Base-by-base conservation (phyloP, 768 basidiomycete genomes). In the Inosperma sp. region DNA sequence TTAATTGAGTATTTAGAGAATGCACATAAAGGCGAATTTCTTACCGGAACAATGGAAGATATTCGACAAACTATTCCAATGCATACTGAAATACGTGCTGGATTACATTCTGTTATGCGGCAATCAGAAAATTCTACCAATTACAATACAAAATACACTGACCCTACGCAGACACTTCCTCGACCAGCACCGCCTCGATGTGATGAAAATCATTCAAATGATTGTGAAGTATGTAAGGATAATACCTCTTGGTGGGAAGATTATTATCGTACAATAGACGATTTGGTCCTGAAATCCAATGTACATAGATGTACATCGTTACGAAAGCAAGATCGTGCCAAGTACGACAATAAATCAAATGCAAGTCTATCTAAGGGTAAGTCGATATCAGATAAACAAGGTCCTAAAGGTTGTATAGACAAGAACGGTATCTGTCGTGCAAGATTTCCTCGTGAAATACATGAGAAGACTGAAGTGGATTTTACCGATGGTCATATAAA, bases 1-100 rank as follows among this genome's bases (percentile, higher is more conserved):
- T 30, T 72, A 2, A 43, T 70, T 8, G 35, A 44, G 21, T 72
- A 68, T 49, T 30, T 72, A 3, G 70, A 73, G 49, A 46, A 51
- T 46, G 30, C 46, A 3, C 66, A 68, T 50, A 25, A 54, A 26
- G 72, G 68, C 2, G 65, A 71, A 25, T 70, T 72, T 33, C 16
- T 60, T 5, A 59, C 52, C 7, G 65, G 64, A 0, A 47, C 55
- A 2, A 52, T 59, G 50, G 46, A 51, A 1, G 47, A 62, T 8
- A 55, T 68, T 2, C 7, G 25, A 10, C 44, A 27, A 0, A 48
- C 37, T 8, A 45, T 59, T 3, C 55, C 48, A 1, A 23, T 22
- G 12, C 26, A 39, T 14, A 36, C 27, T 13, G 26, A 26, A 36
- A 7, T 1, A n/a, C 21, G 1, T 22, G 17, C 12, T 22, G 51